Evolutionary conservation across 169 alveolate species (phyloP), one percentile per base, ranked within the genome.

Genomic region (Plasmodium vivax): DNA sequence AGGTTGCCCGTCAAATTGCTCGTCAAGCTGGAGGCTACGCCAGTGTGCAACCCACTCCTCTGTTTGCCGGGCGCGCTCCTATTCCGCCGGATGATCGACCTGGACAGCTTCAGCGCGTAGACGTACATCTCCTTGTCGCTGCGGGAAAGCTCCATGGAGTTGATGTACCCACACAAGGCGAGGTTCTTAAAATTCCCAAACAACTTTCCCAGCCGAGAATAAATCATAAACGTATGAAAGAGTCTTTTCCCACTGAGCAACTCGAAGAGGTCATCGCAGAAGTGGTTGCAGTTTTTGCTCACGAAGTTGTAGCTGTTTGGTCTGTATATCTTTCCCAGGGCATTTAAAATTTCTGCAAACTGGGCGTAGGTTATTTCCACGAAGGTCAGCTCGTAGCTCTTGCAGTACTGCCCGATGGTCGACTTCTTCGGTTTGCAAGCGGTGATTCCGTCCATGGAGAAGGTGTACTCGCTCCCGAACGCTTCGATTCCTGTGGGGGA

Each of bases 201-300:
- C 2, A 90, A 14, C 54, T 90, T 90, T 23, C 94, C 94, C 72
- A 90, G 62, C 38, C 94, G 82, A 36, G 94, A 90, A 90, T 90
- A 90, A 62, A 90, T 43, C 94, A 90, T 90, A 36, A 90, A 90
- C 41, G 71, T 79, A 90, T 80, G 83, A 80, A 90, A 90, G 43
- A 90, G 71, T 47, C 94, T 90, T 80, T 81, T 90, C 9, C 94
- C 94, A 68, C 94, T 62, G 32, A 90, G 71, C n/a, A 90, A 62
- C 38, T 90, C 91, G 80, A 90, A 90, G 45, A 90, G 71, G 51
- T 90, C 94, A 90, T 90, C 94, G 73, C 94, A 90, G 34, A 90
- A 90, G 80, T 90, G 94, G 72, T 90, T 90, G 54, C 94, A 90
- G 47, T 90, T 90, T 81, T 90, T 90, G 83, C 82, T 80, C 23